These are phyloP conservation scores for Fusarium dlaminii DNA, from an alignment of 2,329 filamentous ascomycete genomes.

Conservation along the genomic window DNA sequence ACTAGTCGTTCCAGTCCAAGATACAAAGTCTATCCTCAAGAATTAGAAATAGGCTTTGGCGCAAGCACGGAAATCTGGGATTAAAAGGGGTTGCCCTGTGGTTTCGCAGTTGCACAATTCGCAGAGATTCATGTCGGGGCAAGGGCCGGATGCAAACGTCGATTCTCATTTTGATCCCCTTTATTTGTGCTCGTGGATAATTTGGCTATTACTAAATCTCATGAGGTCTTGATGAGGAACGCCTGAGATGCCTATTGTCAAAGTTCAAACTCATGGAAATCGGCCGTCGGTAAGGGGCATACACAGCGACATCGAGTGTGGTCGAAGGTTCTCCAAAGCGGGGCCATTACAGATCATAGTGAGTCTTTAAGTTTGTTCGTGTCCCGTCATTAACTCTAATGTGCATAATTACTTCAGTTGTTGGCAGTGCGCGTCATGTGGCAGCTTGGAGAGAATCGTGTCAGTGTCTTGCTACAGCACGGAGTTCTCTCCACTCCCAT, in stretches of 20 bases:
- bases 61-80: too few relatives aligned
- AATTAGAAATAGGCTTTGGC: too few relatives aligned
- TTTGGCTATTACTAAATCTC: too few relatives aligned
- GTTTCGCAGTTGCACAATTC: too few relatives aligned
- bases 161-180: too few relatives aligned
- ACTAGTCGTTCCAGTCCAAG: too few relatives aligned
- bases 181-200: too few relatives aligned
- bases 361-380: accelerated
- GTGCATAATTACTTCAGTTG: neutral
- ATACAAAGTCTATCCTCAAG: too few relatives aligned
- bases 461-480: neutral
- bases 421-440: neutral
- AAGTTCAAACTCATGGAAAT: neutral
- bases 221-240: accelerated
- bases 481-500: neutral
- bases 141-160: too few relatives aligned
- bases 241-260: neutral
- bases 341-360: neutral
- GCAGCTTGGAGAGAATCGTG: neutral
- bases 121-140: too few relatives aligned
- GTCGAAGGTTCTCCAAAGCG: neutral
- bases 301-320: neutral
- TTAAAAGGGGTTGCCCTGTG: too few relatives aligned
- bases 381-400: neutral
- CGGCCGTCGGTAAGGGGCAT: neutral